Percentiles rank a stretch among this genome's conserved stretches.
Conservation (phyloP, 768 basidiomycete genomes). For the Paxillus rubicundulus region DNA sequence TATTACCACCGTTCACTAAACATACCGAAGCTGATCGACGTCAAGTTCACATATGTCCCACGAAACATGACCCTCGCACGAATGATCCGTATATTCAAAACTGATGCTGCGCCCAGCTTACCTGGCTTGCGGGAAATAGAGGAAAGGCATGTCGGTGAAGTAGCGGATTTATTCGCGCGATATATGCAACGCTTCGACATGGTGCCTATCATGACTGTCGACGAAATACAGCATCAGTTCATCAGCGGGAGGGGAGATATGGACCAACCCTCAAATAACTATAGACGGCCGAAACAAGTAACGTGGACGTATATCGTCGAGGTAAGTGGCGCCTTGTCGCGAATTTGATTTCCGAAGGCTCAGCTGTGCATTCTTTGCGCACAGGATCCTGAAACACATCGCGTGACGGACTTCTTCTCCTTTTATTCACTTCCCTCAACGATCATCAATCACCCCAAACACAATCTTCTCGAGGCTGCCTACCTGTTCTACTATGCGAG, state of each 20-base stretch:
- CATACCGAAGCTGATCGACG: slow-evolving; percentile 86
- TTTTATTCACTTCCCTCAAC: slow-evolving; percentile 97
- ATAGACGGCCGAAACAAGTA: slow-evolving; percentile 73
- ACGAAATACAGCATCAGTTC: slow-evolving; percentile 86
- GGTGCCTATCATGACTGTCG: slow-evolving; percentile 66
- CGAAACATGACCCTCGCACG: slow-evolving; percentile 88
- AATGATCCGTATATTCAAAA: slow-evolving; percentile 74
- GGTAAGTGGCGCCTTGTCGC: slow-evolving; percentile 42
- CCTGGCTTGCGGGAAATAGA: slow-evolving; percentile 87
- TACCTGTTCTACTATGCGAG: slow-evolving; percentile 97
- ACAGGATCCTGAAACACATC: slow-evolving; percentile 77
- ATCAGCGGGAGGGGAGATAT: slow-evolving; percentile 72
- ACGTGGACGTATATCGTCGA: slow-evolving; percentile 97
- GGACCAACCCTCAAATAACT: slow-evolving; percentile 35
- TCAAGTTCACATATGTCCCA: slow-evolving; percentile 85
- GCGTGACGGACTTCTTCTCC: slow-evolving; percentile 93
- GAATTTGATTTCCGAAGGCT: neutral
- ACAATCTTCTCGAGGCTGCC: slow-evolving; percentile 81
- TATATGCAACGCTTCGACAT: slow-evolving; percentile 89
- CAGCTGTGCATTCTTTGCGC: neutral
- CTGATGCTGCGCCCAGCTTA: slow-evolving; percentile 50
- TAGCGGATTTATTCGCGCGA: slow-evolving; percentile 64
- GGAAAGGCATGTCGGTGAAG: slow-evolving; percentile 67
- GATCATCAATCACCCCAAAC: slow-evolving; percentile 73
- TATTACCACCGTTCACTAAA: slow-evolving; percentile 93